Evolutionary conservation across 2,329 filamentous ascomycete species (phyloP).

Genomic region (Neoascochyta sp.): DNA sequence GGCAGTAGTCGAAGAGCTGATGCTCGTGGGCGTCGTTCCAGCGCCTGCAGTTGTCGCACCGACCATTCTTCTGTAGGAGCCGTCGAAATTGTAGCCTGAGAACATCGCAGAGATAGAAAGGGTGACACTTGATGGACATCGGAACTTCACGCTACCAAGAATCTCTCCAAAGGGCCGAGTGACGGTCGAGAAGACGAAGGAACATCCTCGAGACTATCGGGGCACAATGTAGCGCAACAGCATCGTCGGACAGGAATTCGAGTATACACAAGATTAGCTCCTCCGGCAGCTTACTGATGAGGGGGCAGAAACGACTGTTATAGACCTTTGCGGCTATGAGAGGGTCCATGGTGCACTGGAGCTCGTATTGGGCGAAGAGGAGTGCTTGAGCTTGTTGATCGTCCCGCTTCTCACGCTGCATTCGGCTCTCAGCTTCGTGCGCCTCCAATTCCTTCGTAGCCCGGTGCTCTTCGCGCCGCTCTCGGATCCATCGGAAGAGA

Average conservation of each 20-base stretch:
- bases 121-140: conserved; percentile 1
- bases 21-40: conserved; percentile 9
- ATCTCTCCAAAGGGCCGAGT: conserved; percentile 7
- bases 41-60: conserved; percentile 12
- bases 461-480: conserved; percentile 6
- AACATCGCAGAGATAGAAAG: conserved; percentile 3
- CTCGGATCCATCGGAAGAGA: conserved; percentile 8
- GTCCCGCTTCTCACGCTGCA: conserved; percentile 6
- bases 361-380: conserved; percentile 6
- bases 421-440: conserved; percentile 7
- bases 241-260: conserved; percentile 12
- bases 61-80: conserved; percentile 11
- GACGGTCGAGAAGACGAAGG: conserved; percentile 8
- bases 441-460: conserved; percentile 7
- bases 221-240: conserved; percentile 11
- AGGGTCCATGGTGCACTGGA: conserved; percentile 14
- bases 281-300: conserved; percentile 12
- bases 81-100: conserved; percentile 7
- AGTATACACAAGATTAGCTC: conserved; percentile 16
- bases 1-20: conserved; percentile 8
- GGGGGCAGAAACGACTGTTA: conserved; percentile 17
- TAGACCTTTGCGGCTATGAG: conserved; percentile 15
- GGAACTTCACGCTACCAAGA: neutral
- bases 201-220: conserved; percentile 11
- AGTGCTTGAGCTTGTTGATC: conserved; percentile 9